Conservation (phyloP, 176 grass and related monocot species). For the Metroxylon sagu region DNA sequence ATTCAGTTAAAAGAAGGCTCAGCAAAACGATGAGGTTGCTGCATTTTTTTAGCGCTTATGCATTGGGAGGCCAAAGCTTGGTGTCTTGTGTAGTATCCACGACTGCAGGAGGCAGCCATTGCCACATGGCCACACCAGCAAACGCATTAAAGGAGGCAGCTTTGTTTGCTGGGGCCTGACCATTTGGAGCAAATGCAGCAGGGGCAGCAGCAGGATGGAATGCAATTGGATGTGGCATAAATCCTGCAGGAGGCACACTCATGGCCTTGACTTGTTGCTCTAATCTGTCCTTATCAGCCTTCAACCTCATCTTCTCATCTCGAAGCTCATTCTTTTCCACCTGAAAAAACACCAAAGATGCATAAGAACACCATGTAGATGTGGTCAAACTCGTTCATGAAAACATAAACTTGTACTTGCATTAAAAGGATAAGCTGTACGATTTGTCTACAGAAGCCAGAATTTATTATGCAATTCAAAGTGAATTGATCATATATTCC, state of each 20-base stretch:
- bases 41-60: not conserved
- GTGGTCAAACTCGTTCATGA: too few species aligned
- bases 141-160: conserved; percentile 20
- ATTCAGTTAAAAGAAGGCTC: too few species aligned
- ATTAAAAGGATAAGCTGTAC: too few species aligned
- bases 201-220: conserved; percentile 26
- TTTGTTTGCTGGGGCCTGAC: conserved; percentile 39
- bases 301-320: conserved; percentile 68
- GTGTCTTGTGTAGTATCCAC: conserved; percentile 25
- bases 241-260: conserved; percentile 42
- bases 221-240: conserved; percentile 47
- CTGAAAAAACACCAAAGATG: conserved; percentile 20
- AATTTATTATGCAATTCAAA: too few species aligned
- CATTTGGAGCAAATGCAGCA: conserved; percentile 31
- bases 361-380: too few species aligned
- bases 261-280: conserved; percentile 62
- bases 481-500: too few species aligned
- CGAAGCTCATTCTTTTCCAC: conserved; percentile 70
- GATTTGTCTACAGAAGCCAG: not conserved
- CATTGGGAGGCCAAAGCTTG: conserved; percentile 27
- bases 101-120: conserved; percentile 22
- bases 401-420: too few species aligned
- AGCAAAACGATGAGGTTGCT: too few species aligned
- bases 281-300: conserved; percentile 63
- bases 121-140: conserved; percentile 27